Conservation (phyloP, 2,329 filamentous ascomycete genomes). For the Thielaviopsis cerberus region DNA sequence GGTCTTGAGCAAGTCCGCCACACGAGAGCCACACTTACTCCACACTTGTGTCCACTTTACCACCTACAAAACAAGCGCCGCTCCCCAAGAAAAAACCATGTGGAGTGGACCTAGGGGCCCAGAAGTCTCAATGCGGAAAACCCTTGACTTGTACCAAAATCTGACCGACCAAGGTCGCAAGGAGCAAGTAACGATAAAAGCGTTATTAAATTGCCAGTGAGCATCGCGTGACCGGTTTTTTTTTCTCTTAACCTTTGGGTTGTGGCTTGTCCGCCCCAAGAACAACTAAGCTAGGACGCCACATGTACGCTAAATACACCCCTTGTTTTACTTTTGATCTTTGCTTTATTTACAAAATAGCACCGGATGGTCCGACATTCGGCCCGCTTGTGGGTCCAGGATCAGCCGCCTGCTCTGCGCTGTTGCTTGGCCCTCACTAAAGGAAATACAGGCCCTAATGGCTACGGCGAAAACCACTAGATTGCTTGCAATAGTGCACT, state of each 20-base stretch:
- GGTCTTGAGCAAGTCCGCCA: background rate
- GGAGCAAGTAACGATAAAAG: background rate
- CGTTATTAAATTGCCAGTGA: too few relatives aligned
- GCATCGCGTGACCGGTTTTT: too few relatives aligned
- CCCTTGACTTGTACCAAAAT: too few relatives aligned
- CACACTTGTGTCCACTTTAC: background rate
- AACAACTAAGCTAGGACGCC: too few relatives aligned
- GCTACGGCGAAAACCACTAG: background rate
- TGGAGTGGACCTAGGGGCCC: background rate
- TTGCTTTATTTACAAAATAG: background rate
- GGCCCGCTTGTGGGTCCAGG: conserved; percentile 9
- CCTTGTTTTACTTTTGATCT: background rate
- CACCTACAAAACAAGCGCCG: background rate
- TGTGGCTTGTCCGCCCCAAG: too few relatives aligned
- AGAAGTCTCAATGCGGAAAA: background rate
- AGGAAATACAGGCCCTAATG: background rate
- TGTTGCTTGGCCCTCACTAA: background rate
- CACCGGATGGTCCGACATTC: conserved; percentile 11
- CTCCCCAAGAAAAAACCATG: background rate
- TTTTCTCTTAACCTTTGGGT: too few relatives aligned
- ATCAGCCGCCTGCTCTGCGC: background rate
- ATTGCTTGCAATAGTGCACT: too few relatives aligned
- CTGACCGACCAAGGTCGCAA: background rate
- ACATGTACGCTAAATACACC: background rate
- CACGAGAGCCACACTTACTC: background rate